Evolutionary conservation across 306 rosid genomes (phyloP), one percentile per base, ranked within the genome.

Genomic region (Echinosophora koreensis): DNA sequence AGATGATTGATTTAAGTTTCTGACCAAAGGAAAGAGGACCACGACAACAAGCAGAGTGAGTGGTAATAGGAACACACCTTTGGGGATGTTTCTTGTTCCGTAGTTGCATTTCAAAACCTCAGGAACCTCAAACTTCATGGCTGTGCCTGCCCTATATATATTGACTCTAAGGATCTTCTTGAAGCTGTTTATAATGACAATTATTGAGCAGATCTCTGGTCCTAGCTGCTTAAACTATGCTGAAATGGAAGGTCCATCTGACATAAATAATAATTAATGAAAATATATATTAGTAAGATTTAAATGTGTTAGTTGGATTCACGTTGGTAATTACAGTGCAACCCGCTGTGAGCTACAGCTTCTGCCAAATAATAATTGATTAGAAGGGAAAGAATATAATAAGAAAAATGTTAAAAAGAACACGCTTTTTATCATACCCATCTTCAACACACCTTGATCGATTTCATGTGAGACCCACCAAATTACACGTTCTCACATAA

Each of bases 21-120:
- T 64, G 62, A 70, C 73, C 2, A 87, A 47, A 44, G 83, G 86
- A 34, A 91, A 58, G 70, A 83, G 83, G 47, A 86, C 5, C 15
- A 75, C 52, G 0, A 66, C 42, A 28, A 77, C n/a, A 4, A 84
- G 66, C 2, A 73, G 69, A 13, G 73, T 80, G n/a, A 71, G 0
- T 0, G 84, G 79, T 14, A 80, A 41, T 3, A 69, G 44, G 54
- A 69, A 69, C 28, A 70, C 37, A 9, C 69, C 56, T 79, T 41
- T 79, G 16, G 84, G 70, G 13, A 81, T 17, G 66, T 34, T 76
- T 76, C 35, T 77, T 47, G 82, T 50, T 58, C 78, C 32, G 35
- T 16, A 39, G 15, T 82, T 85, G 82, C 76, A 68, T 69, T 38
- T 83, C 28, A 76, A 64, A 64, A 59, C 15, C 74, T 76, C 74